These are phyloP conservation scores for Barnettozyma wickerhamii DNA, from an alignment of 805 yeast genomes.

Conservation along the genomic window DNA sequence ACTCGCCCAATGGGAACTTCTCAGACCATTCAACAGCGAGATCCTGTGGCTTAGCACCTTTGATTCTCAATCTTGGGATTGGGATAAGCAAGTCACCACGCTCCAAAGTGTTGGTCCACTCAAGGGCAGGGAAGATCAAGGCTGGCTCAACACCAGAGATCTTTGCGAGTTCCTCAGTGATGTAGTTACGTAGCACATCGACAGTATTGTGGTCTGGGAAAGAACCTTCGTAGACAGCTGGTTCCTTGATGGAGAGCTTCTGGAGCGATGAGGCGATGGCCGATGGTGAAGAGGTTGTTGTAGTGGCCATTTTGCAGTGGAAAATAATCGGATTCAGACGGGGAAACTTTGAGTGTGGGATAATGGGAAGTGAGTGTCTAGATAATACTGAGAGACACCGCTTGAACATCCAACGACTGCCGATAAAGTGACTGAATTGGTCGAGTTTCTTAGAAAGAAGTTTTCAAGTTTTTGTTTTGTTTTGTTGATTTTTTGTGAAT, in stretches of 20 bases:
- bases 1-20: slow-evolving; percentile 69
- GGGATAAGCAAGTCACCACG: slow-evolving; percentile 94
- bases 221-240: slow-evolving; percentile 50
- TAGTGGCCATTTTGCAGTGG: slow-evolving; percentile 21
- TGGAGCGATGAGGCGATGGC: slow-evolving; percentile 28
- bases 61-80: slow-evolving; percentile 84
- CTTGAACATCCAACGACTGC: slow-evolving; percentile 5
- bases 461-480: too few relatives aligned
- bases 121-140: slow-evolving; percentile 79
- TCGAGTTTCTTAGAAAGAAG: too few relatives aligned
- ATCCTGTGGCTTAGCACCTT: slow-evolving; percentile 74
- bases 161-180: slow-evolving; percentile 69
- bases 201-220: slow-evolving; percentile 75
- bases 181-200: slow-evolving; percentile 87
- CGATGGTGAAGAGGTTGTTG: slow-evolving; percentile 28
- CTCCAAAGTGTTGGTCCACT: slow-evolving; percentile 79
- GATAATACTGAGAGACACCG: slow-evolving; percentile 2
- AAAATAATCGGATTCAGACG: not conserved
- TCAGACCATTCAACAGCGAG: slow-evolving; percentile 75
- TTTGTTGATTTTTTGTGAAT: too few relatives aligned
- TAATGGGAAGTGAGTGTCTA: not conserved
- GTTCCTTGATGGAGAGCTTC: slow-evolving; percentile 35
- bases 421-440: too few relatives aligned
- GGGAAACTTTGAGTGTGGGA: not conserved
- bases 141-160: slow-evolving; percentile 68